phyloP scores from a whole-genome alignment of 768 basidiomycete genomes.

The Phylloporus sp. region DNA sequence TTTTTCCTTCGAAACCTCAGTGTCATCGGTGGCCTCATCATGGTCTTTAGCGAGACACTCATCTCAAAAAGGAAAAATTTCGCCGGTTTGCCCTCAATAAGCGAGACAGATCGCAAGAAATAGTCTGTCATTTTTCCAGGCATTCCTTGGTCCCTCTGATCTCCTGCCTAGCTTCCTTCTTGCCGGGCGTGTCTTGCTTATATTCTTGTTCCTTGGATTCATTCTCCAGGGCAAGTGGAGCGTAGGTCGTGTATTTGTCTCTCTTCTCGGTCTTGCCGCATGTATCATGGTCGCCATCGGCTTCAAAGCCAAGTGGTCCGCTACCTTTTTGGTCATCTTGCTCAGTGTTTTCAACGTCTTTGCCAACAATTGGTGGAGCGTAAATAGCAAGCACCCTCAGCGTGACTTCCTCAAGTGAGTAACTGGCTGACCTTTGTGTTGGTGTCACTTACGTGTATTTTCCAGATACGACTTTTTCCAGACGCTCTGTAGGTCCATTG shows the following conservation, averaged over 20 bases:
- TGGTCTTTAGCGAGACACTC: conserved; percentile 98
- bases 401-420: conserved; percentile 95
- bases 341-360: conserved; percentile 95
- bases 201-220: conserved; percentile 99
- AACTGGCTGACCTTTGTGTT: background rate
- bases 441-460: conserved; percentile 20
- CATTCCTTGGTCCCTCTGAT: conserved; percentile 1
- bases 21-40: conserved; percentile 96
- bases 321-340: conserved; percentile 88
- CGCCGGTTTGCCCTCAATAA: conserved; percentile 84
- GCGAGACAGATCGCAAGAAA: conserved; percentile 96
- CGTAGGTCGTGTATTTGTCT: conserved; percentile 79
- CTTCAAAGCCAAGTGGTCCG: conserved; percentile 99
- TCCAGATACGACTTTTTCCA: conserved; percentile 98
- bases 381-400: conserved; percentile 88
- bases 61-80: conserved; percentile 81
- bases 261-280: conserved; percentile 83
- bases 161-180: conserved; percentile 75
- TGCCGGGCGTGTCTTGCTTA: conserved; percentile 92
- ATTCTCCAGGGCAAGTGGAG: conserved; percentile 91
- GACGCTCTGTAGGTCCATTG: conserved; percentile 59
- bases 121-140: conserved; percentile 55
- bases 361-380: conserved; percentile 98
- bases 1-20: conserved; percentile 99
- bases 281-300: conserved; percentile 97